Base-by-base conservation (phyloP, 163 green algal genomes). In the Scenedesmus sp. region DNA sequence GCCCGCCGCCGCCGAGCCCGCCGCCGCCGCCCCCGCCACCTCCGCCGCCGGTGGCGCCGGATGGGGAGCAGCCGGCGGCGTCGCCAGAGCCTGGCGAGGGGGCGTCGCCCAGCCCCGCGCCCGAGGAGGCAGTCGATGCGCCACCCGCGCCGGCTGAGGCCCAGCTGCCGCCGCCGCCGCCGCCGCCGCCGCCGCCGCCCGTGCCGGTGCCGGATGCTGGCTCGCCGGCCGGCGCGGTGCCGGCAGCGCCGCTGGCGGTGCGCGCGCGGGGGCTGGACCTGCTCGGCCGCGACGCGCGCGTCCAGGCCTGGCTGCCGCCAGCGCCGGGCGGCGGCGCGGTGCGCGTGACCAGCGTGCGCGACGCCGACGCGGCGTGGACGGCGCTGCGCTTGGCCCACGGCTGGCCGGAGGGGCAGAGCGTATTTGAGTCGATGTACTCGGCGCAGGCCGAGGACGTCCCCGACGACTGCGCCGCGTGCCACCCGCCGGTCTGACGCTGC, bases 381-480 rank as follows among this genome's bases (percentile, higher is more conserved):
- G 56, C 56, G 9, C 56, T 64, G 26, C 22, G 56, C 28, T 24
- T 64, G 28, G 11, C 28, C 6, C 36, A 64, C 39, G 56, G 28
- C 10, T 64, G 56, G 56, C 56, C 56, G 7, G 56, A 64, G 36
- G 56, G 56, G 2, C 56, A 64, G 56, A 29, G 56, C 26, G 56
- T 64, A 3, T 64, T 64, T 64, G 56, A 64, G 56, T 44, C 28
- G 28, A 64, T 64, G 56, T 64, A 64, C 56, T 64, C 56, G 56
- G 28, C 56, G 26, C 39, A 64, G 4, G 3, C 36, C 28, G 39
- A 28, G 13, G 56, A 64, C 28, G 56, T 44, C 28, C 36, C 39
- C 39, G 24, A 1, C 0, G 56, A 64, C 28, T 64, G 56, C 56
- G 39, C 28, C 56, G 39, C 39, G 18, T 64, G 56, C 26, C 36